A percentile compares a stretch with the other conserved stretches of the same genome.
These are phyloP conservation scores for Diutina sp. DNA, from an alignment of 1,139 yeast species.

Conservation along the genomic window DNA sequence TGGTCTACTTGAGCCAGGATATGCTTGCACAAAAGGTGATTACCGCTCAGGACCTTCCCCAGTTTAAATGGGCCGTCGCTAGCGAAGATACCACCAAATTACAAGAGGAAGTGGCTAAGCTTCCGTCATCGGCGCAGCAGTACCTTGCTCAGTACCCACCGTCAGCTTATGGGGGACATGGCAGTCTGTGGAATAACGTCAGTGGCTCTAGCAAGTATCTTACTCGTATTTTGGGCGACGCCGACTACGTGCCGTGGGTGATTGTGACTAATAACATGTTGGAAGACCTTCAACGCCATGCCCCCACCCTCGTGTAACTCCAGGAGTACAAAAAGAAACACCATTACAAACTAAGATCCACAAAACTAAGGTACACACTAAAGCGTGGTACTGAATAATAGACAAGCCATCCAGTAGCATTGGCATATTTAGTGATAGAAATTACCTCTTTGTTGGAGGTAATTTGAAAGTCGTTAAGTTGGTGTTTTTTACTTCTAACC, in stretches of 20 bases:
- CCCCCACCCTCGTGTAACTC: background rate
- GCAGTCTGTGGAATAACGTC: background rate
- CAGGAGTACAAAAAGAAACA: background rate
- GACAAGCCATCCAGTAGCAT: no score
- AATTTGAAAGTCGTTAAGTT: no score
- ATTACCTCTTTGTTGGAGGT: no score
- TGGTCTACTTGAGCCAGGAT: background rate
- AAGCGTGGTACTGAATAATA: no score
- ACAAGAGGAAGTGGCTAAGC: background rate
- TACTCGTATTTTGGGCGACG: background rate
- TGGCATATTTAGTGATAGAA: no score
- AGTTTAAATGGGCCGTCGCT: background rate
- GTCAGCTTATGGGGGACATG: background rate
- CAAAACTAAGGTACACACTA: no score
- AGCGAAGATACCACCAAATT: background rate
- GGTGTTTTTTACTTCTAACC: background rate
- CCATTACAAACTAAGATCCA: no score
- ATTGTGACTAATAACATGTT: background rate
- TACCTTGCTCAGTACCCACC: background rate
- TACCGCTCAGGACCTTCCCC: background rate
- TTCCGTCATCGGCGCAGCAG: background rate
- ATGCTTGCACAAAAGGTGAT: background rate
- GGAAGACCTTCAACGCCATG: background rate
- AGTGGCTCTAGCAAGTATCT: background rate
- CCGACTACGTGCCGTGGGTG: background rate